Conservation (phyloP, 179 eudicot species). For the Gypsophila paniculata region DNA sequence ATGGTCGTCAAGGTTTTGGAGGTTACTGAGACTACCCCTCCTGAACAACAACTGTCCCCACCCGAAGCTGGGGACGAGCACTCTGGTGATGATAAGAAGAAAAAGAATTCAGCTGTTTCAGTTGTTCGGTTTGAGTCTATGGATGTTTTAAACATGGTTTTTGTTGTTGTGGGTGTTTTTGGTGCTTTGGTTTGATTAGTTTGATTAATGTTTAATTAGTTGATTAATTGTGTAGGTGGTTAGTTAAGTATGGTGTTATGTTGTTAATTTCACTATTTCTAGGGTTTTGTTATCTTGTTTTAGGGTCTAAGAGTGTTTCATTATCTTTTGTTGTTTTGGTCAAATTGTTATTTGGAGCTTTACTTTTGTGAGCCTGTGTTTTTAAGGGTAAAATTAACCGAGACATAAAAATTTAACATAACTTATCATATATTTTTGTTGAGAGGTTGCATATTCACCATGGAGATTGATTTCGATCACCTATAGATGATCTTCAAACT, state of each 20-base stretch:
- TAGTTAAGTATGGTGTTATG: neutral
- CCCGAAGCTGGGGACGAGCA: neutral
- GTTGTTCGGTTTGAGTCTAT: neutral
- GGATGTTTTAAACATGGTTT: slow-evolving; percentile 8
- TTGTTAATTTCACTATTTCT: neutral
- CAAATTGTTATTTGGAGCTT: neutral
- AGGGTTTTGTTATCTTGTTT: neutral
- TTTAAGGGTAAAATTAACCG: too few relatives aligned
- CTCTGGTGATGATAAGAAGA: neutral
- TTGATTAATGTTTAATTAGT: neutral
- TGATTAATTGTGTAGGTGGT: too few relatives aligned
- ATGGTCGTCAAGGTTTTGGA: slow-evolving; percentile 57
- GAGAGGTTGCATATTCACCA: too few relatives aligned
- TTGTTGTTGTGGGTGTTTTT: slow-evolving; percentile 5
- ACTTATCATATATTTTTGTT: too few relatives aligned
- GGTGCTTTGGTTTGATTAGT: neutral
- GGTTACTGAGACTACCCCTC: slow-evolving; percentile 21
- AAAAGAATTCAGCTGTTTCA: slow-evolving; percentile 8
- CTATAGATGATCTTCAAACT: too few relatives aligned
- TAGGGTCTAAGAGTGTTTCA: neutral
- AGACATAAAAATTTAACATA: too few relatives aligned
- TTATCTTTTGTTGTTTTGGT: neutral
- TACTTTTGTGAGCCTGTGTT: too few relatives aligned
- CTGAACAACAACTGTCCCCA: slow-evolving; percentile 16
- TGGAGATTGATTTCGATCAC: too few relatives aligned